Percentiles rank a stretch among this genome's conserved stretches.
phyloP scores from a whole-genome alignment of 2,329 filamentous ascomycete genomes.

The Cladosporium sp. region DNA sequence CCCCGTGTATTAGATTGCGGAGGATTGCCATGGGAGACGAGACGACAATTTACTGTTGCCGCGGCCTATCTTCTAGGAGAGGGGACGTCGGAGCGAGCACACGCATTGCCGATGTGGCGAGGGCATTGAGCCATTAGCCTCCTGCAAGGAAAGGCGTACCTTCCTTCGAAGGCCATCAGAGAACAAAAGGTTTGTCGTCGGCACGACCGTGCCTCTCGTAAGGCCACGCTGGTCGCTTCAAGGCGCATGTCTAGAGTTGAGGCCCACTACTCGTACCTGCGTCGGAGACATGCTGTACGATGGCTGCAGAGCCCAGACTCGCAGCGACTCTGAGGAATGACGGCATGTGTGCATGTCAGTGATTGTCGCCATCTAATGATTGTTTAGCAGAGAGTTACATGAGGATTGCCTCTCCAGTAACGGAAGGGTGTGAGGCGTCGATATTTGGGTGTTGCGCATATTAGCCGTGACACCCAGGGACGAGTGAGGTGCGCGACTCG shows the following conservation, averaged over 20 bases:
- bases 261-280: constrained; percentile 1
- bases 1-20: neutral
- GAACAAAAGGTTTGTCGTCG: neutral
- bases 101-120: neutral
- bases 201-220: neutral
- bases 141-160: neutral
- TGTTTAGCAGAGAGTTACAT: neutral
- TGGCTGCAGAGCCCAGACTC: neutral
- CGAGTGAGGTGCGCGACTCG: neutral
- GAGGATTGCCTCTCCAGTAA: no score
- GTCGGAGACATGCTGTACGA: neutral
- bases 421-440: no score
- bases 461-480: neutral
- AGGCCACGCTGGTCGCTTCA: neutral
- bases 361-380: neutral
- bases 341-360: neutral
- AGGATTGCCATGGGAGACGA: neutral
- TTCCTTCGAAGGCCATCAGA: constrained; percentile 1
- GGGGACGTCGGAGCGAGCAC: neutral
- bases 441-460: no score
- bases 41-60: neutral
- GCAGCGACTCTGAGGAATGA: neutral
- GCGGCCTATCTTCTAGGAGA: neutral
- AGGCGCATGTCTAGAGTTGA: neutral
- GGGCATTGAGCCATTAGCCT: neutral